Base-by-base conservation (phyloP, 352 stramenopile species). In the Phytophthora cryptogea region DNA sequence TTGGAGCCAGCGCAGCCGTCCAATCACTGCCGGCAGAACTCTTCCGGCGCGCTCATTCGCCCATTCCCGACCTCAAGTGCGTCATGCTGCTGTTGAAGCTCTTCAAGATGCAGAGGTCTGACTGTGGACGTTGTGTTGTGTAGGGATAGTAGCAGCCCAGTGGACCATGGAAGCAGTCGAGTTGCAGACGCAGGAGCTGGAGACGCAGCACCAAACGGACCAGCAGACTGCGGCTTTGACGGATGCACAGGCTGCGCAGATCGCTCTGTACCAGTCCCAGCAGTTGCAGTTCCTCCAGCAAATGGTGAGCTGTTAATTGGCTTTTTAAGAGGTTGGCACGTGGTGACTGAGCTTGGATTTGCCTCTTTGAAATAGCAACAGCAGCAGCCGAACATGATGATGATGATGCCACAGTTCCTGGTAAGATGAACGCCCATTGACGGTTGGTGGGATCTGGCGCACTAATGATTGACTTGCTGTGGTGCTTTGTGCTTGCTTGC, bases 361-460 rank as follows among this genome's bases (percentile, higher is more conserved):
- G 42, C 48, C 4, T 54, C 45, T 54, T 51, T 7, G 5, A 11
- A 53, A 59, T 13, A 55, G 49, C 56, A 85, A 59, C 75, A 84
- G 67, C 70, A 87, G 66, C 65, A 93, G 57, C 81, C 81, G 6
- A 89, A 87, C 70, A 89, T 83, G 46, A 86, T 91, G 54, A 87
- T 90, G 76, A 90, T 93, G 74, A 86, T 91, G 58, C 83, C 83
- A 36, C 83, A 80, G 50, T 88, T 90, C 57, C 86, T 93, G 84
- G 83, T 92, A 74, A 48, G 30, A 30, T 35, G 30, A n/a, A 36
- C 20, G 20, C 8, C 31, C 59, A n/a, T 37, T 63, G 39, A 13
- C 17, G 35, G 36, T 41, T 30, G 13, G 43, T 45, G 35, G 32
- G 42, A 51, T 28, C 49, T 44, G 43, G 31, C 47, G 39, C 60